Base-by-base conservation (phyloP, 139 green algal genomes). In the Asterochloris sp. region DNA sequence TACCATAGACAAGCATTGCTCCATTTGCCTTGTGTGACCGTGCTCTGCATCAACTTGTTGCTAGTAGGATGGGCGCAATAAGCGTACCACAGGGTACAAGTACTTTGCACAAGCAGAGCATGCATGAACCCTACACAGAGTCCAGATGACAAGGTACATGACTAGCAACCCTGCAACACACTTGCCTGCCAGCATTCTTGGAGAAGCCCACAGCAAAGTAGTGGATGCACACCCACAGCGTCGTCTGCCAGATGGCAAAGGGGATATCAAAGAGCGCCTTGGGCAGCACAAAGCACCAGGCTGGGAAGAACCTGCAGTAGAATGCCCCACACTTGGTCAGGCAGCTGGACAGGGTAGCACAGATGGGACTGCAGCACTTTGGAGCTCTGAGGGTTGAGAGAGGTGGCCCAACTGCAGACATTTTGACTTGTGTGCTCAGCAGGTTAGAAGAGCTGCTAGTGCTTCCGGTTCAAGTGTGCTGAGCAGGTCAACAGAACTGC, bases 281-380 rank as follows among this genome's bases (percentile, higher is more conserved):
- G 13, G 83, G 78, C 62, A 85, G 19, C 26, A 71, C 83, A 74
- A 79, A 86, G 14, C 64, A 73, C 83, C 78, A 86, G 26, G 74
- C 86, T 28, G 89, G 83, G 78, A 79, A 90, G 75, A 90, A 86
- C 26, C 24, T 84, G 71, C 74, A 74, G 61, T 24, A 81, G 64
- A 62, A 69, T 54, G 38, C 38, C 38, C 38, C 38, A 54, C 38
- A 54, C 38, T 54, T 54, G 38, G 38, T 54, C 38, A 54, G 38
- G 38, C 38, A 54, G 38, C 38, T 54, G 6, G 2, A 10, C 6
- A 54, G 38, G 38, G 38, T 10, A 54, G 6, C 38, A 6, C 4
- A 6, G 38, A 6, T 54, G 38, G 38, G 38, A 54, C 38, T 54
- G 38, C 38, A 54, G 38, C 38, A 54, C 38, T 54, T 6, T 54